Evolutionary conservation across 2,329 filamentous ascomycete genomes (phyloP).

Genomic region (Talaromyces funiculosus): DNA sequence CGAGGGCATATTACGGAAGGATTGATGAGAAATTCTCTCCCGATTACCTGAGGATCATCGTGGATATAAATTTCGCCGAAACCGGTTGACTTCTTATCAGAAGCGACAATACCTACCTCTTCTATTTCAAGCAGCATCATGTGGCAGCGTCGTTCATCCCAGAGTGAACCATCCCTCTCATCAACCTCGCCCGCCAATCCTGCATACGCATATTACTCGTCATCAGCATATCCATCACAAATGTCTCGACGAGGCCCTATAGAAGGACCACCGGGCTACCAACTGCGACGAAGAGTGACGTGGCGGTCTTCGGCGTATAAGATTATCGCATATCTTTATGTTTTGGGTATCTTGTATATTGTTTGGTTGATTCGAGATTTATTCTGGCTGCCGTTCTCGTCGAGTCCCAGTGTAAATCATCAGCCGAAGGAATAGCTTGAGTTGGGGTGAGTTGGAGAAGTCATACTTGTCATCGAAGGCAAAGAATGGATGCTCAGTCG

Average conservation of each 20-base stretch:
- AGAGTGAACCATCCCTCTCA: constrained; percentile 28
- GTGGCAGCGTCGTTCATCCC: constrained; percentile 34
- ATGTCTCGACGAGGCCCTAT: constrained; percentile 32
- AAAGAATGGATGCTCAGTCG: background rate
- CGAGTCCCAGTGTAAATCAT: background rate
- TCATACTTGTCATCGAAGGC: background rate
- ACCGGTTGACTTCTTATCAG: background rate
- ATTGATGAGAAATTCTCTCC: background rate
- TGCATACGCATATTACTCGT: constrained; percentile 29
- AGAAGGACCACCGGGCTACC: constrained; percentile 36
- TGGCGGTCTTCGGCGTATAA: constrained; percentile 41
- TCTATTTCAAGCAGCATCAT: constrained; percentile 20
- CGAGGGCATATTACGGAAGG: background rate
- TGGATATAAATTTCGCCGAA: background rate
- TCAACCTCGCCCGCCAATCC: constrained; percentile 25
- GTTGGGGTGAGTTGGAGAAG: background rate
- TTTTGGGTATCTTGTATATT: constrained; percentile 35
- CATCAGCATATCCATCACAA: constrained; percentile 20
- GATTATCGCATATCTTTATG: constrained; percentile 37
- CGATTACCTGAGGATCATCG: background rate
- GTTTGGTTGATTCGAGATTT: constrained; percentile 37
- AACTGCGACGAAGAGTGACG: constrained; percentile 36
- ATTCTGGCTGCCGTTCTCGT: constrained; percentile 30
- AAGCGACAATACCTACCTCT: background rate
- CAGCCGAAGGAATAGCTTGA: background rate